phyloP scores from a whole-genome alignment of 2,329 filamentous ascomycete species.

The Penicillium hordei region DNA sequence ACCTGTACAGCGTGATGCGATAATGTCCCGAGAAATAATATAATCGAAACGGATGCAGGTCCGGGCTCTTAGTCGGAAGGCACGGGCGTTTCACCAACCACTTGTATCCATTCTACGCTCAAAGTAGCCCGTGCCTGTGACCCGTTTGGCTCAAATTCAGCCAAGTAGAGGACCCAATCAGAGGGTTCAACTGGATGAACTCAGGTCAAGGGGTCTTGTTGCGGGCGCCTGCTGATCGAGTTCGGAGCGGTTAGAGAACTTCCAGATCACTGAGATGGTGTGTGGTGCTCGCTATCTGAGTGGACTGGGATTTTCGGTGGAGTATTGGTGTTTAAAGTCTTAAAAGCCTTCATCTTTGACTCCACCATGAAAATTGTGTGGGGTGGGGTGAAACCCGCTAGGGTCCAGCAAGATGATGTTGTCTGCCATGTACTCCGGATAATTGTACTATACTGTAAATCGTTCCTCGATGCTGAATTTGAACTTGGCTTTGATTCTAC shows the following conservation, averaged over 20 bases:
- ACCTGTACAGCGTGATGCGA: constrained; percentile 1
- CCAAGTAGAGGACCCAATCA: constrained; percentile 18
- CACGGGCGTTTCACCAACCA: constrained; percentile 21
- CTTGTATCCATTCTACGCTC: constrained; percentile 8
- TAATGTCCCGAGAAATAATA: constrained; percentile 8
- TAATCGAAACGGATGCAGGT: constrained; percentile 18
- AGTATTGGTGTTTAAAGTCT: constrained; percentile 2
- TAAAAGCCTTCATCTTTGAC: neutral
- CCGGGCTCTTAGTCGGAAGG: constrained; percentile 3
- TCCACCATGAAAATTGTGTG: constrained; percentile 2
- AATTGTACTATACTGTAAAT: neutral
- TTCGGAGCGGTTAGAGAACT: neutral
- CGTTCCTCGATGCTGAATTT: neutral
- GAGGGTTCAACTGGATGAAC: neutral
- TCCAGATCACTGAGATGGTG: neutral
- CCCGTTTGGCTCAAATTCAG: constrained; percentile 16
- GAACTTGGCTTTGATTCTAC: neutral
- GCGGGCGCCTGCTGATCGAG: neutral
- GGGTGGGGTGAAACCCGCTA: constrained; percentile 3
- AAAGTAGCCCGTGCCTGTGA: constrained; percentile 19
- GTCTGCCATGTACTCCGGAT: neutral
- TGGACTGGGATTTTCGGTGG: constrained; percentile 1
- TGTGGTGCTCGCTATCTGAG: constrained; percentile 1
- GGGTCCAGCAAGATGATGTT: neutral
- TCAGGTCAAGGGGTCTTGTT: neutral